Base-by-base conservation (phyloP, 441 rosid genomes). In the Pelargonium citronellum region DNA sequence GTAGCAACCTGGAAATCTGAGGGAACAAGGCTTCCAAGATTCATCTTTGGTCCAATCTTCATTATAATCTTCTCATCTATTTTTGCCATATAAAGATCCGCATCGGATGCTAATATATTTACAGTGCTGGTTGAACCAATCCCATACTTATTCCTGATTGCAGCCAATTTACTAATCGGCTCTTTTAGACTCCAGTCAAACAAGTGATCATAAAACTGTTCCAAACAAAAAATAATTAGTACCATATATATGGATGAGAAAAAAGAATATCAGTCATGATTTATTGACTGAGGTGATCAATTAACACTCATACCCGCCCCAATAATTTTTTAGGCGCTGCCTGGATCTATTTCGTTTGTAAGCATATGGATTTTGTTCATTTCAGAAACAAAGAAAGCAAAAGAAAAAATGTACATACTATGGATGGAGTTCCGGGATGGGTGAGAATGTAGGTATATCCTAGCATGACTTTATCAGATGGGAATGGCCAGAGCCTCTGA, bases 361-460 rank as follows among this genome's bases (percentile, higher is more conserved):
- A n/a, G n/a, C n/a, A n/a, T n/a, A n/a, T n/a, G 39, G 0, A 46
- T 46, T 46, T 9, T 46, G 53, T 46, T 0, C 4, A 46, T 34
- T 34, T 46, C 53, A n/a, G 15, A 12, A 46, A 46, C 51, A 9
- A 46, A 46, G 51, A 46, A 47, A 47, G 55, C 55, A 47, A 47
- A n/a, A 47, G 55, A 47, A n/a, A 12, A 47, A 47, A 10, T 12
- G 2, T 47, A 5, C 15, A 47, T 47, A 47, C 55, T 1, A 89
- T 84, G 66, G 81, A 84, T 49, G 97, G 95, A 22, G 75, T 85
- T 39, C 98, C 97, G 0, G 94, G 96, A 72, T 89, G 96, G 17
- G 92, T 89, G 69, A 93, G 97, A 74, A 91, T 88, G 77, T 91
- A 93, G 67, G 87, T 89, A 67, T 93, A 93, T 71, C 97, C 97